Conservation (phyloP, 2,329 filamentous ascomycete genomes). For the Atkinsonella texensis region DNA sequence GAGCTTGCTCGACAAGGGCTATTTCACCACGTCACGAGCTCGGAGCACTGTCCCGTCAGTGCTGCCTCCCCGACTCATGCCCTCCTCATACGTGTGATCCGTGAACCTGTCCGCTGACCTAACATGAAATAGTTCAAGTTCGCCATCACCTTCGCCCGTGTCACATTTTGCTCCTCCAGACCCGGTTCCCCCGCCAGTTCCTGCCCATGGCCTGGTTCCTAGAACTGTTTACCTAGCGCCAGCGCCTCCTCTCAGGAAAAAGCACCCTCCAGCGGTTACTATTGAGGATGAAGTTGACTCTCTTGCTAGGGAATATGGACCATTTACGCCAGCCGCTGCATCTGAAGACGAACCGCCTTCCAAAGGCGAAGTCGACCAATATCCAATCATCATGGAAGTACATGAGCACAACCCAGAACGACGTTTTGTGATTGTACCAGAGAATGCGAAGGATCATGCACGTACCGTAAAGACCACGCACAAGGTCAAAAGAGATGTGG, state of each 20-base stretch:
- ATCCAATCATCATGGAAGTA: slow-evolving; percentile 54
- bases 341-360: slow-evolving; percentile 44
- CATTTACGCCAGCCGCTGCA: slow-evolving; percentile 14
- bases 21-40: slow-evolving; percentile 36
- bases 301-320: slow-evolving; percentile 47
- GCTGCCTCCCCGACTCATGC: background rate
- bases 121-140: slow-evolving; percentile 5
- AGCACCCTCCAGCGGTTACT: slow-evolving; percentile 48
- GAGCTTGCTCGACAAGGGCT: slow-evolving; percentile 35
- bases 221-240: slow-evolving; percentile 7
- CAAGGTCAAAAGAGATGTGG: background rate
- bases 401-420: slow-evolving; percentile 48
- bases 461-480: background rate
- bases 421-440: slow-evolving; percentile 48
- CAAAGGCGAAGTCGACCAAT: slow-evolving; percentile 55
- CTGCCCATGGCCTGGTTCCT: slow-evolving; percentile 6
- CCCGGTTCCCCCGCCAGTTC: slow-evolving; percentile 9
- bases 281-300: slow-evolving; percentile 59
- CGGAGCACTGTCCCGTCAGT: slow-evolving; percentile 19
- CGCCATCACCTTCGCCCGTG: slow-evolving; percentile 11
- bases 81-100: background rate
- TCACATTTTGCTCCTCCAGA: slow-evolving; percentile 7
- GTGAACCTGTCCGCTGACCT: background rate
- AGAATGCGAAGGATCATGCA: slow-evolving; percentile 11
- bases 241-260: slow-evolving; percentile 11